These are phyloP conservation scores for Biancaea sappan DNA, from an alignment of 306 rosid species.

Conservation along the genomic window DNA sequence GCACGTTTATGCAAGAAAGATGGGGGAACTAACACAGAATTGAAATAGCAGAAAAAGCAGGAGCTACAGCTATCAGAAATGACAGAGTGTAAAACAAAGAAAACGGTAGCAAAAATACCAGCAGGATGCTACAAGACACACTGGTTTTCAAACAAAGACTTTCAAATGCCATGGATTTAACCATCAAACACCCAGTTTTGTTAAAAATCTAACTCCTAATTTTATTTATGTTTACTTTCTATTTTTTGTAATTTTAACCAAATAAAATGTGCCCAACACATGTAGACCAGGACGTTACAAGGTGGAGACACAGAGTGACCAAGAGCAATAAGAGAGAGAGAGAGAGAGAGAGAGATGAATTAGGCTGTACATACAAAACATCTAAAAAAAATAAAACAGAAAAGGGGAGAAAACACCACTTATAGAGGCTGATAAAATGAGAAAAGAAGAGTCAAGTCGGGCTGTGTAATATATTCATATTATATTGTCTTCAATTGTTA, in stretches of 20 bases:
- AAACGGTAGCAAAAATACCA: not conserved
- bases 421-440: not conserved
- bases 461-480: no score
- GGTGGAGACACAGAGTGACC: not conserved
- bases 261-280: not conserved
- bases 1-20: not conserved
- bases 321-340: not conserved
- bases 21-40: not conserved
- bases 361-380: not conserved
- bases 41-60: not conserved
- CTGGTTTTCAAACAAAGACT: not conserved
- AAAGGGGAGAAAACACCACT: not conserved
- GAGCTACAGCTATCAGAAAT: not conserved
- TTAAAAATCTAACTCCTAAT: not conserved
- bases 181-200: not conserved
- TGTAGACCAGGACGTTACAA: not conserved
- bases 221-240: no score
- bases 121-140: not conserved
- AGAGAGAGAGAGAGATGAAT: not conserved
- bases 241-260: not conserved
- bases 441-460: not conserved
- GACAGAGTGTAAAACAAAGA: not conserved
- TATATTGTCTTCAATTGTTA: not conserved
- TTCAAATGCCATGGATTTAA: not conserved
- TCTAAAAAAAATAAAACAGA: not conserved